These are phyloP conservation scores for Penicillium turbatum DNA, from an alignment of 495 filamentous ascomycete species.

Conservation along the genomic window DNA sequence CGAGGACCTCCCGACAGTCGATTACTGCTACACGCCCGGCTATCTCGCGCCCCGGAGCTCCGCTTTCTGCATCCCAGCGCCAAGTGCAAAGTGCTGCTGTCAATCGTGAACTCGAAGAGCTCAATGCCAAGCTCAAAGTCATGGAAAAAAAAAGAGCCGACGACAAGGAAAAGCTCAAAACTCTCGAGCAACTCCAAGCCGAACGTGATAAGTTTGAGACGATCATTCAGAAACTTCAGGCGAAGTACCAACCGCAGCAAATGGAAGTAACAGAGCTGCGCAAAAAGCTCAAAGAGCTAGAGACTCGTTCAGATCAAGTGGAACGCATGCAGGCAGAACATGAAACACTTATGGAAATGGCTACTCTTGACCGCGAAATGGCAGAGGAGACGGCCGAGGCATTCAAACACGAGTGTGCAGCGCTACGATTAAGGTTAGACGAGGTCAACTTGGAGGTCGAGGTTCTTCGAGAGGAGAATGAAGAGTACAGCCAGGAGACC, in stretches of 20 bases:
- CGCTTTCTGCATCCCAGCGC: slow-evolving; percentile 28
- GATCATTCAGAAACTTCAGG: slow-evolving; percentile 88
- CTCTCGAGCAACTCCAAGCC: slow-evolving; percentile 66
- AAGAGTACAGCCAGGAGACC: slow-evolving; percentile 75
- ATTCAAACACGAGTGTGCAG: slow-evolving; percentile 74
- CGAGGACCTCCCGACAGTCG: slow-evolving; percentile 33
- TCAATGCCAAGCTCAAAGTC: slow-evolving; percentile 72
- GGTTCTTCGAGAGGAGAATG: slow-evolving; percentile 81
- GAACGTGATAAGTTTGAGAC: slow-evolving; percentile 82
- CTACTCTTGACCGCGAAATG: slow-evolving; percentile 89
- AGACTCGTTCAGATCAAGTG: slow-evolving; percentile 60
- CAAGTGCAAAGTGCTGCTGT: slow-evolving; percentile 36
- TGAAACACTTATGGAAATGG: slow-evolving; percentile 81
- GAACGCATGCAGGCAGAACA: slow-evolving; percentile 75
- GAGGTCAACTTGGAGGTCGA: slow-evolving; percentile 87
- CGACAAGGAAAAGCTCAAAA: slow-evolving; percentile 82
- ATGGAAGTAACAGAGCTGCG: slow-evolving; percentile 73
- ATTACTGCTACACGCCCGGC: slow-evolving; percentile 24
- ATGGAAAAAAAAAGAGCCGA: slow-evolving; percentile 79
- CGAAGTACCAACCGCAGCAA: slow-evolving; percentile 83
- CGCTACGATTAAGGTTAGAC: slow-evolving; percentile 66
- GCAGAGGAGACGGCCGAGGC: slow-evolving; percentile 87
- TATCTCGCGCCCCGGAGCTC: slow-evolving; percentile 23
- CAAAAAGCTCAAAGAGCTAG: slow-evolving; percentile 71
- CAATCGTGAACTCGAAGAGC: slow-evolving; percentile 67